Conservation (phyloP, 148 eudicot species). For the Vaccinium macrocarpon region DNA sequence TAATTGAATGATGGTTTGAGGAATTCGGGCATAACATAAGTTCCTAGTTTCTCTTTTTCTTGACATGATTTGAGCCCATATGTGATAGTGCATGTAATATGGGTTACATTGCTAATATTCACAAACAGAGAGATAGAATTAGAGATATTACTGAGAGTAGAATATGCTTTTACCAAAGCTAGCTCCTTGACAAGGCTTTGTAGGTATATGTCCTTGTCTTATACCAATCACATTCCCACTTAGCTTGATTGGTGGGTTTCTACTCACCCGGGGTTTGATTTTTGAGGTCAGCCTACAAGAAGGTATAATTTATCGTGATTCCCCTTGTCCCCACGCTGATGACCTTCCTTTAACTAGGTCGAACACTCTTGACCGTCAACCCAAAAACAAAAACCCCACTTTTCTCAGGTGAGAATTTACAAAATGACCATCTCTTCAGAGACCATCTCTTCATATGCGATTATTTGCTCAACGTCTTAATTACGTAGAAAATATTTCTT, state of each 20-base stretch:
- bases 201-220: conserved; percentile 15
- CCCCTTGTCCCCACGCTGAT: no score
- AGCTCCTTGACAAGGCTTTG: background rate
- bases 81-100: background rate
- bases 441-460: no score
- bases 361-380: no score
- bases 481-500: no score
- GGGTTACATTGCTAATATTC: background rate
- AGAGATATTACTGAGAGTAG: background rate
- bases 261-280: no score
- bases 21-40: background rate
- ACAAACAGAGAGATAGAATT: background rate
- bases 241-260: no score
- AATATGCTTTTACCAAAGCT: background rate
- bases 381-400: no score
- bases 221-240: conserved; percentile 12
- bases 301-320: no score
- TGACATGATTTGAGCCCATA: conserved; percentile 7
- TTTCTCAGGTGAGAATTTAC: background rate
- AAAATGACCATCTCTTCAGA: no score
- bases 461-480: no score
- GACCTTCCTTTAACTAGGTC: no score
- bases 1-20: background rate
- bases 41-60: background rate
- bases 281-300: no score